Percentiles rank a stretch among this genome's conserved stretches.
phyloP scores from a whole-genome alignment of 305 asterid genomes.

The Solanum hybrid region DNA sequence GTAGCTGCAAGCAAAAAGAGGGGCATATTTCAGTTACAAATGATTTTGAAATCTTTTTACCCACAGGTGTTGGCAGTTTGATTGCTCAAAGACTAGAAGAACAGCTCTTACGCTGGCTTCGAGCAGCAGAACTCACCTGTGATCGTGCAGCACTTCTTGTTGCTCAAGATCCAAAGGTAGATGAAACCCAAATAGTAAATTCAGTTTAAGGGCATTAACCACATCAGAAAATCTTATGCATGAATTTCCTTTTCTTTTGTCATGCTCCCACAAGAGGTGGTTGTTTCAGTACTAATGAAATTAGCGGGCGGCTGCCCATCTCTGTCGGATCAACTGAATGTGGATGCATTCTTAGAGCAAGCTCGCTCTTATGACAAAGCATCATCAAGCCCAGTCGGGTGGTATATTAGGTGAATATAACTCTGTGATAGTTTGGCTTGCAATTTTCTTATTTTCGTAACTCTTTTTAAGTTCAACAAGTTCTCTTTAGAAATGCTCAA shows the following conservation, averaged over 20 bases:
- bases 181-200: background rate
- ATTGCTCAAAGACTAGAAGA: conserved; percentile 87
- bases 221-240: background rate
- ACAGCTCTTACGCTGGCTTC: conserved; percentile 89
- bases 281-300: conserved; percentile 92
- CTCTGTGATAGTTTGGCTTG: background rate
- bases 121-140: conserved; percentile 95
- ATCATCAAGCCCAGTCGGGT: conserved; percentile 80
- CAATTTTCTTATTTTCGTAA: background rate
- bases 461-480: conserved; percentile 6
- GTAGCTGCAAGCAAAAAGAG: background rate
- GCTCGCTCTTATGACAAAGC: conserved; percentile 93
- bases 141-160: conserved; percentile 96
- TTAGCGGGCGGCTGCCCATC: conserved; percentile 99
- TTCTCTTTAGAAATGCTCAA: conserved; percentile 73
- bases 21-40: background rate
- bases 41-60: background rate
- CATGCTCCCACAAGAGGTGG: conserved; percentile 87
- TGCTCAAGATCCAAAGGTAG: conserved; percentile 92
- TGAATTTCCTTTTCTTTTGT: conserved; percentile 13
- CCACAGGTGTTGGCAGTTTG: conserved; percentile 69
- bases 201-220: background rate
- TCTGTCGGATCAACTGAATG: conserved; percentile 75
- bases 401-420: conserved; percentile 68
- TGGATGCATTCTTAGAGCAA: conserved; percentile 93